A percentile compares a stretch with the other conserved stretches of the same genome.
Conservation (phyloP, 2,329 filamentous ascomycete genomes). For the Xylaria sp. region DNA sequence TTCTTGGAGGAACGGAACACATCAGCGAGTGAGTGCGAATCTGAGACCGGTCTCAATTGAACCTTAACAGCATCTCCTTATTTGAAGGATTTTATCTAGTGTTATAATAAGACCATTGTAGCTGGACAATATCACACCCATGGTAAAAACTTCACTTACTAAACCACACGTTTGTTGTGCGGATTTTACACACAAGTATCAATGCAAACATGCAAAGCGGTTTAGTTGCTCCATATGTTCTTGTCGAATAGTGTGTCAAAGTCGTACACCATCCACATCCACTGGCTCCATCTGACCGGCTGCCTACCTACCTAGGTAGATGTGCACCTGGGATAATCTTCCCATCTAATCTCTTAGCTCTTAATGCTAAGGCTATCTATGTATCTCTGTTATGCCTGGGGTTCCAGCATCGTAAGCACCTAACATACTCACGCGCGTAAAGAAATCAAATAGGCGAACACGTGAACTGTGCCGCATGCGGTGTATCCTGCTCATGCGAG, state of each 20-base stretch:
- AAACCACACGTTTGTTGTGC: neutral
- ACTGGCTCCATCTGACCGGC: neutral
- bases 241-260: constrained; percentile 2
- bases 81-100: constrained; percentile 22
- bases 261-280: neutral
- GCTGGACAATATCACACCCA: constrained; percentile 12
- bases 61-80: constrained; percentile 18
- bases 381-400: neutral
- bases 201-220: neutral
- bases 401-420: neutral
- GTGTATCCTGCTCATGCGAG: constrained; percentile 18
- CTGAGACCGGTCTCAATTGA: constrained; percentile 10
- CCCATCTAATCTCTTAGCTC: neutral
- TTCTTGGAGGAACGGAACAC: constrained; percentile 16
- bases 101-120: constrained; percentile 31
- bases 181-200: neutral
- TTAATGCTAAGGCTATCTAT: neutral
- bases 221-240: neutral
- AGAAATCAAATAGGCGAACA: constrained; percentile 17
- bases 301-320: neutral
- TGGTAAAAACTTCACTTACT: neutral
- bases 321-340: neutral
- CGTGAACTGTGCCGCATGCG: constrained; percentile 25
- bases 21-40: constrained; percentile 5
- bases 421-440: too few relatives aligned